Percentiles rank a stretch among this genome's conserved stretches.
Conservation (phyloP, 2,329 filamentous ascomycete genomes). For the Penicillium sp. region DNA sequence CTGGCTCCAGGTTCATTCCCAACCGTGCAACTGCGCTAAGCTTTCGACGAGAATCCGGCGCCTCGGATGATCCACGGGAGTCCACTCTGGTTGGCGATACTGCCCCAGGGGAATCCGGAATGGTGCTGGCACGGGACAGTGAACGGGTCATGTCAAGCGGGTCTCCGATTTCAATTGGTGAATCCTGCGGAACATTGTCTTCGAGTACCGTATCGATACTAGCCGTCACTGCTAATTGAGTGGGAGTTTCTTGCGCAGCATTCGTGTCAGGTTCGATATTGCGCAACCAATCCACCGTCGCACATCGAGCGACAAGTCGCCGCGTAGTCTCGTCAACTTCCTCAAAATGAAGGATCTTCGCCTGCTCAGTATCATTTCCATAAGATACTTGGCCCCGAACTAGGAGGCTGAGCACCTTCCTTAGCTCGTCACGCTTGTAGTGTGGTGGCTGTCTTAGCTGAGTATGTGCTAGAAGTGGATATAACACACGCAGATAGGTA, state of each 20-base stretch:
- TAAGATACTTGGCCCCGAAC: conserved; percentile 70
- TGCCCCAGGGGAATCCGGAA: conserved; percentile 48
- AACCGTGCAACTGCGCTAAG: conserved; percentile 41
- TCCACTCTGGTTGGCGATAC: conserved; percentile 39
- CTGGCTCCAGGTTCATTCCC: conserved; percentile 69
- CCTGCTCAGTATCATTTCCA: conserved; percentile 43
- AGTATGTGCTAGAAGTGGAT: conserved; percentile 86
- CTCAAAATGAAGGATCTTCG: conserved; percentile 50
- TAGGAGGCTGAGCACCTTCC: conserved; percentile 72
- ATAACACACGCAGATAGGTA: conserved; percentile 90
- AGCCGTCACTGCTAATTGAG: conserved; percentile 5
- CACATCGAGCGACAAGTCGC: conserved; percentile 48
- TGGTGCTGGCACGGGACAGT: conserved; percentile 27
- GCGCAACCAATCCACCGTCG: conserved; percentile 48
- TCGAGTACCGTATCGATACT: conserved; percentile 24
- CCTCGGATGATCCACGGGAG: conserved; percentile 26
- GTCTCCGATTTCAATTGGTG: conserved; percentile 23
- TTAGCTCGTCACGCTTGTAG: conserved; percentile 87
- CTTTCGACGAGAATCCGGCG: conserved; percentile 19
- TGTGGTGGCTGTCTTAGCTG: conserved; percentile 83
- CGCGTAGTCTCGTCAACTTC: conserved; percentile 52
- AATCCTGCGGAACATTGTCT: conserved; percentile 11
- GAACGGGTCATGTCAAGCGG: conserved; percentile 41
- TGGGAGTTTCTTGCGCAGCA: conserved; percentile 14
- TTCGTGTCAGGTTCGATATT: conserved; percentile 28